These are phyloP conservation scores for Irpex lacteus DNA, from an alignment of 1,284 basidiomycete species.

Conservation along the genomic window DNA sequence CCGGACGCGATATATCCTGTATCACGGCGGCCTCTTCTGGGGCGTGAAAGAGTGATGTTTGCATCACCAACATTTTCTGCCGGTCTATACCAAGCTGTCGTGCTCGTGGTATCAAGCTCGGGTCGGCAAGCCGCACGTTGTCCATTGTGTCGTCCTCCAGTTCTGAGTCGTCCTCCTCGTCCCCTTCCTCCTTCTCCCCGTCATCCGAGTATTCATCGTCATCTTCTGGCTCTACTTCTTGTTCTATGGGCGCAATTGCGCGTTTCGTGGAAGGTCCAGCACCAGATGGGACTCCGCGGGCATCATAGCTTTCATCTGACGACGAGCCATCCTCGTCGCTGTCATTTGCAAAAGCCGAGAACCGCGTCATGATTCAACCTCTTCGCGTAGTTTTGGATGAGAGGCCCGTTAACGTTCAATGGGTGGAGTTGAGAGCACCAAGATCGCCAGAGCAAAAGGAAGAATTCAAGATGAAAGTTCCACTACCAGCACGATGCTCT, in stretches of 20 bases:
- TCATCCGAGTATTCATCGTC: slow-evolving; percentile 16
- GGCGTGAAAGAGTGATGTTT: slow-evolving; percentile 78
- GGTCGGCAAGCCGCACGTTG: slow-evolving; percentile 25
- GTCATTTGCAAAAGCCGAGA: slow-evolving; percentile 14
- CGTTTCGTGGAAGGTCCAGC: slow-evolving; percentile 5
- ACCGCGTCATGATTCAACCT: slow-evolving; percentile 14
- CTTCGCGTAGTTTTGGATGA: not conserved
- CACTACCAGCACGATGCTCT: too few relatives aligned
- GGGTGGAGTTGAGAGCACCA: too few relatives aligned
- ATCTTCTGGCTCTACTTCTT: slow-evolving; percentile 6
- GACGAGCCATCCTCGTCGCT: slow-evolving; percentile 9
- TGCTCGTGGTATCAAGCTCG: slow-evolving; percentile 54
- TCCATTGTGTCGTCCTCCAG: slow-evolving; percentile 22
- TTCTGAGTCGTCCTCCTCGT: slow-evolving; percentile 15
- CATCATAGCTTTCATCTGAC: not conserved
- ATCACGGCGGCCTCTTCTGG: slow-evolving; percentile 67
- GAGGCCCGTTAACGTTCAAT: too few relatives aligned
- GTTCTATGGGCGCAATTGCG: not conserved
- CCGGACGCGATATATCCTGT: slow-evolving; percentile 38
- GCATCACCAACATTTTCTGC: slow-evolving; percentile 90
- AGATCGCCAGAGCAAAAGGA: too few relatives aligned
- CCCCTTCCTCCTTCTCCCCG: slow-evolving; percentile 16
- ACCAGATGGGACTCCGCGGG: slow-evolving; percentile 5
- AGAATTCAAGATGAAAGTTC: too few relatives aligned
- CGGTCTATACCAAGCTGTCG: slow-evolving; percentile 72